Evolutionary conservation across 1,284 basidiomycete species (phyloP), one percentile per base, ranked within the genome.

Genomic region (Schizopora paradoxa): DNA sequence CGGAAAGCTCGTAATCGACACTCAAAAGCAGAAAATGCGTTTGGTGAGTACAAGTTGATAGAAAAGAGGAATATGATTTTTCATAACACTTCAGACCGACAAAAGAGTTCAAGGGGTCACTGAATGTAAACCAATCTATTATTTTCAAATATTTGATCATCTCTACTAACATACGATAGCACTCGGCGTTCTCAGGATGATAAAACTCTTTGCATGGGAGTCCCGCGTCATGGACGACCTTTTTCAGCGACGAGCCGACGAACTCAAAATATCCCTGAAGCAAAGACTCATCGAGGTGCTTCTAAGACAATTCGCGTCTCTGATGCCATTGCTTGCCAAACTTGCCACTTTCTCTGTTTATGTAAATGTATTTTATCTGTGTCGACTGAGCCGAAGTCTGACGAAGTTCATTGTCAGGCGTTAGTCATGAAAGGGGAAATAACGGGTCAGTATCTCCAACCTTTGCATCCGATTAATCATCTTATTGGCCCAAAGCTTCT

Each of bases 181-280:
- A 14, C 45, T 58, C 53, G 58, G 55, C 31, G 53, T 63, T 2
- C 43, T 66, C 6, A 58, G 70, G 13, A 72, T 74, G 61, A 62
- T 77, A 61, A 81, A 81, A 59, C 72, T 81, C 52, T 82, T 82
- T 52, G 78, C 69, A 6, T 79, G 76, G 76, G 75, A 77, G 51
- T 55, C 56, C 5, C 61, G 66, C 25, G 68, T 76, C 53, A 60
- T 65, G 37, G 59, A 65, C 13, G 60, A 67, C 28, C 62, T 79
- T 8, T 55, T 61, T 2, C 64, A 65, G 14, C 75, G 73, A 51
- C 58, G 37, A 16, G n/a, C 6, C 21, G 25, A 6, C 25, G 37
- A 40, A 40, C 10, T 40, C 6, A 2, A 5, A 22, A 6, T 16
- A 14, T 16, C 26, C 2, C 6, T 10, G 11, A 10, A 18, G 6